A percentile compares a stretch with the other conserved stretches of the same genome.
phyloP scores from a whole-genome alignment of 1,284 basidiomycete genomes.

The Paramarasmius palmivorus region DNA sequence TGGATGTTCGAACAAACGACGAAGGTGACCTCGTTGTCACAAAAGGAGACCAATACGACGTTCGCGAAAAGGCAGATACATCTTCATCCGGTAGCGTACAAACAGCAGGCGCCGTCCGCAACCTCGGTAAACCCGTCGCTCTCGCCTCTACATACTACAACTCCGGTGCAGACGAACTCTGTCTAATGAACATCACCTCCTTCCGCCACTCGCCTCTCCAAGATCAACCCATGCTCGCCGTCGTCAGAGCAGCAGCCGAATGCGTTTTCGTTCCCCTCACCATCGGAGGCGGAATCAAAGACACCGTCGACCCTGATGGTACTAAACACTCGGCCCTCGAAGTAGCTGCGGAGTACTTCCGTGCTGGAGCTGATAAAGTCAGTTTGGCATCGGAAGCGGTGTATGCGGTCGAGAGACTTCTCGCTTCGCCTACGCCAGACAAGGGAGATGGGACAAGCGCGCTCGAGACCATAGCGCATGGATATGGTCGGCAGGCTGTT shows the following conservation, averaged over 20 bases:
- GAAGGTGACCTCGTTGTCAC: slow-evolving; percentile 97
- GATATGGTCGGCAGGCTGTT: slow-evolving; percentile 96
- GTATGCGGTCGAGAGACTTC: slow-evolving; percentile 86
- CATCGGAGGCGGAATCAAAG: slow-evolving; percentile 98
- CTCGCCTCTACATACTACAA: slow-evolving; percentile 87
- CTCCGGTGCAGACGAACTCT: slow-evolving; percentile 94
- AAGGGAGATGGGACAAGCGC: slow-evolving; percentile 75
- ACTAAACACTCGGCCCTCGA: slow-evolving; percentile 86
- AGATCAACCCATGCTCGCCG: slow-evolving; percentile 98
- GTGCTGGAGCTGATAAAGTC: slow-evolving; percentile 97
- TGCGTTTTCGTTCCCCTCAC: slow-evolving; percentile 97
- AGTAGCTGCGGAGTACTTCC: slow-evolving; percentile 95
- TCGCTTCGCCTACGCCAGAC: slow-evolving; percentile 37
- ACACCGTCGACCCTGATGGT: slow-evolving; percentile 94
- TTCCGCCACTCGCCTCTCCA: slow-evolving; percentile 95
- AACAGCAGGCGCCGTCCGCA: slow-evolving; percentile 83
- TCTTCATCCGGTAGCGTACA: slow-evolving; percentile 31
- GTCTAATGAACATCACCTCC: slow-evolving; percentile 98
- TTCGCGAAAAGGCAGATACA: slow-evolving; percentile 74
- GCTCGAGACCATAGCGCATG: slow-evolving; percentile 90
- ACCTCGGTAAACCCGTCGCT: slow-evolving; percentile 96
- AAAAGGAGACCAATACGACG: slow-evolving; percentile 99
- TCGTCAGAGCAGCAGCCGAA: slow-evolving; percentile 89
- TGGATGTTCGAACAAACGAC: slow-evolving; percentile 98
- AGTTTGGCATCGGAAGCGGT: slow-evolving; percentile 97